A percentile compares a stretch with the other conserved stretches of the same genome.
These are phyloP conservation scores for Prillingera fragicola DNA, from an alignment of 1,284 basidiomycete species.

Conservation along the genomic window DNA sequence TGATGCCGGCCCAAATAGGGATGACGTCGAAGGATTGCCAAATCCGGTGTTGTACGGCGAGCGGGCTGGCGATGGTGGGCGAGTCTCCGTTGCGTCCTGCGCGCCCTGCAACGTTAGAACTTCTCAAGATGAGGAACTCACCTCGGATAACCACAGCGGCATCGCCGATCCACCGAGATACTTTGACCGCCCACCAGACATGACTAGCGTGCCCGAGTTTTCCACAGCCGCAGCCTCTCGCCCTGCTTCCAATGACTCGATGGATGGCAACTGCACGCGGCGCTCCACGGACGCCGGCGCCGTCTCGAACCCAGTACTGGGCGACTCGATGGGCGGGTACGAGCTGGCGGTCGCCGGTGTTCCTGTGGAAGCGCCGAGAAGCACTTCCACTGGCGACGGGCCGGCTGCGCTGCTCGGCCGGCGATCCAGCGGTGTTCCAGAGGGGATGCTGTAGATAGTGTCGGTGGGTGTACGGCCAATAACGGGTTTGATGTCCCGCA, in stretches of 20 bases:
- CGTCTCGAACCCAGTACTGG: not conserved
- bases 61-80: not conserved
- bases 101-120: not conserved
- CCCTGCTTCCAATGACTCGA: not conserved
- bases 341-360: no score
- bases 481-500: no score
- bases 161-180: constrained; percentile 4
- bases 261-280: not conserved
- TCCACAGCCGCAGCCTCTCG: not conserved
- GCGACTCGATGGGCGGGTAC: no score
- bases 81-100: not conserved
- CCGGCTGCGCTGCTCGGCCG: no score
- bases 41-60: not conserved
- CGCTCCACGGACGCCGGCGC: not conserved
- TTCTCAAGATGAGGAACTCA: not conserved
- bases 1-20: constrained; percentile 1
- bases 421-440: no score
- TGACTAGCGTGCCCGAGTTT: constrained; percentile 1
- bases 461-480: no score
- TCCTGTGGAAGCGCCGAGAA: no score
- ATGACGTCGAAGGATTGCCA: not conserved
- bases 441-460: no score
- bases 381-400: no score
- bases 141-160: constrained; percentile 6
- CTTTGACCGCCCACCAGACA: not conserved